These are phyloP conservation scores for Vaccinium macrocarpon DNA, from an alignment of 148 eudicot genomes.

Conservation along the genomic window DNA sequence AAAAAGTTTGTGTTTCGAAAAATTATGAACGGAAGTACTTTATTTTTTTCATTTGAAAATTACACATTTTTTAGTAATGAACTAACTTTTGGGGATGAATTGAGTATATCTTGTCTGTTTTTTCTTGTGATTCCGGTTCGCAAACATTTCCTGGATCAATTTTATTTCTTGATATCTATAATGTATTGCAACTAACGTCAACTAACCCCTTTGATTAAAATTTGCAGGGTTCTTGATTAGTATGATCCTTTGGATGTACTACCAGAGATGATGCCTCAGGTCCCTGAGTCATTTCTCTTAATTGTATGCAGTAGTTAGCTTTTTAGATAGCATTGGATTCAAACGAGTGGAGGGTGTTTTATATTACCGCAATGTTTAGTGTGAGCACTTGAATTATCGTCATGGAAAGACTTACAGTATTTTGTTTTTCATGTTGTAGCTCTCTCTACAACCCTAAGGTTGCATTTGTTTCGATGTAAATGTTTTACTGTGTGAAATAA, in stretches of 20 bases:
- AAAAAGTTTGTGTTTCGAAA: no score
- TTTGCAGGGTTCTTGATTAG: slow-evolving; percentile 19
- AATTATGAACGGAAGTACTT: no score
- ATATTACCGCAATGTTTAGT: not conserved
- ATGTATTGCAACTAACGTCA: not conserved
- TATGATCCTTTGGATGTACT: not conserved
- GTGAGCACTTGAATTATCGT: not conserved
- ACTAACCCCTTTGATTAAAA: not conserved
- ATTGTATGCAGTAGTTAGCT: not conserved
- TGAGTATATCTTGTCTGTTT: not conserved
- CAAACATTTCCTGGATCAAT: not conserved
- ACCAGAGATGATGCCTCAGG: slow-evolving; percentile 1
- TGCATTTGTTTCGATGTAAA: no score
- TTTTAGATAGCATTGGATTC: not conserved
- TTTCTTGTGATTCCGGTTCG: not conserved
- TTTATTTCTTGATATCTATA: not conserved
- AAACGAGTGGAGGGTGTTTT: not conserved
- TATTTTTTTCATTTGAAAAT: no score
- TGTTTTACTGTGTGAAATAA: no score
- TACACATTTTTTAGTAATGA: no score
- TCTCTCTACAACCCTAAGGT: no score
- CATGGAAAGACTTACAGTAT: not conserved
- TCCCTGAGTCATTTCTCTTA: not conserved
- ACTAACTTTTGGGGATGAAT: no score
- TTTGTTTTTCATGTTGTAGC: not conserved